These are phyloP conservation scores for Penicillium chermesinum DNA, from an alignment of 495 filamentous ascomycete genomes.

Conservation along the genomic window DNA sequence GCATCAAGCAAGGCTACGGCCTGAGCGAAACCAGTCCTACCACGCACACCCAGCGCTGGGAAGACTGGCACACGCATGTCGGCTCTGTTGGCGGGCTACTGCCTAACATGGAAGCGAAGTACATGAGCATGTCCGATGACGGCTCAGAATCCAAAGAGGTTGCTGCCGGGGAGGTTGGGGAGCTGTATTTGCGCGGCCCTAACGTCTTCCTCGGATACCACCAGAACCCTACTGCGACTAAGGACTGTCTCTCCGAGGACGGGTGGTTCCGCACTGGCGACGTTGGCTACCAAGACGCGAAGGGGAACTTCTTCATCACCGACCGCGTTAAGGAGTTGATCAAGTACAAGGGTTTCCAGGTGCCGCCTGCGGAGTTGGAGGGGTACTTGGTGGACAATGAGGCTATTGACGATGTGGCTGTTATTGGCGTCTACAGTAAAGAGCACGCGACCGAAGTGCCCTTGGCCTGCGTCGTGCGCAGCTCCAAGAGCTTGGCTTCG, in stretches of 20 bases:
- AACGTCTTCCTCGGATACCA: conserved; percentile 73
- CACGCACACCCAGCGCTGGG: conserved; percentile 58
- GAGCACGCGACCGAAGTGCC: conserved; percentile 75
- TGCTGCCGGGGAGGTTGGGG: conserved; percentile 54
- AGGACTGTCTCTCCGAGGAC: conserved; percentile 53
- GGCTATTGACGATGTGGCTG: conserved; percentile 76
- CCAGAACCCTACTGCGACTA: conserved; percentile 64
- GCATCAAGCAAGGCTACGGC: conserved; percentile 84
- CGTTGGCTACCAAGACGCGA: conserved; percentile 54
- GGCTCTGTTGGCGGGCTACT: conserved; percentile 78
- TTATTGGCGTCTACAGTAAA: conserved; percentile 72
- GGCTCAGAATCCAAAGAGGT: conserved; percentile 54
- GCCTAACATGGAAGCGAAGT: conserved; percentile 79
- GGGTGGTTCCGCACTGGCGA: conserved; percentile 65
- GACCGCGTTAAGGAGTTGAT: conserved; percentile 90
- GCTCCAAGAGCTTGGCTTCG: conserved; percentile 46
- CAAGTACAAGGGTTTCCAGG: conserved; percentile 87
- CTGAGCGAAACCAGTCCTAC: conserved; percentile 70
- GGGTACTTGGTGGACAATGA: conserved; percentile 66
- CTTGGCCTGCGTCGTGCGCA: conserved; percentile 69
- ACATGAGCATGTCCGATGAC: conserved; percentile 54
- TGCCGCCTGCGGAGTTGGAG: conserved; percentile 83
- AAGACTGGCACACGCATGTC: conserved; percentile 69
- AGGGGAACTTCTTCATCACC: conserved; percentile 66
- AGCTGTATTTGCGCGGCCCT: conserved; percentile 59